Percentiles rank a stretch among this genome's conserved stretches.
These are phyloP conservation scores for Kodamaea ohmeri DNA, from an alignment of 1,139 yeast species.

Conservation along the genomic window DNA sequence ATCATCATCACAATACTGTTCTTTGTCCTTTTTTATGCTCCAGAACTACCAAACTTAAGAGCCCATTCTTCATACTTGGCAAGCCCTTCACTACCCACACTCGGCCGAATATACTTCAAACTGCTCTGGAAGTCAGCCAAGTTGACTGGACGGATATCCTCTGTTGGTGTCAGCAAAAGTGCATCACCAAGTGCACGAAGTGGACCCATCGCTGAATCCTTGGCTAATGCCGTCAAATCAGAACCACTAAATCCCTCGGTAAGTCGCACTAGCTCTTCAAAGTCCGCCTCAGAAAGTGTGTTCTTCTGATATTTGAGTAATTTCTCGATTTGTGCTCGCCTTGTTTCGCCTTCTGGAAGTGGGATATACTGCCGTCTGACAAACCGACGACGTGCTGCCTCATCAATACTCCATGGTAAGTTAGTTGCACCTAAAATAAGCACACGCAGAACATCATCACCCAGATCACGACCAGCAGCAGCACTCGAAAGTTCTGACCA, in stretches of 20 bases:
- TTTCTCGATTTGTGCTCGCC: constrained; percentile 69
- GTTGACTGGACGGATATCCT: constrained; percentile 77
- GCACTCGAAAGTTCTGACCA: constrained; percentile 95
- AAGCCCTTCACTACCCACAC: constrained; percentile 85
- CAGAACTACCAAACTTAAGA: constrained; percentile 81
- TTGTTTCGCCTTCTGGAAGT: constrained; percentile 82
- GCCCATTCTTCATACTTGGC: constrained; percentile 88
- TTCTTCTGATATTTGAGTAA: constrained; percentile 76
- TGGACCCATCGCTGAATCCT: constrained; percentile 99
- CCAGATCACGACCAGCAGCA: constrained; percentile 69
- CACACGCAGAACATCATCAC: constrained; percentile 56
- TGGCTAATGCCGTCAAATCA: constrained; percentile 91
- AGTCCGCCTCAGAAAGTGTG: constrained; percentile 62
- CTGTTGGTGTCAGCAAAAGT: constrained; percentile 78
- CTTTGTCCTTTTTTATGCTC: constrained; percentile 47
- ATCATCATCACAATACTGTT: not conserved
- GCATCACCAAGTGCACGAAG: constrained; percentile 87
- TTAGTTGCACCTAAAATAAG: constrained; percentile 94
- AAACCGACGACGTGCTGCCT: constrained; percentile 94
- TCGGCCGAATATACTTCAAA: constrained; percentile 81
- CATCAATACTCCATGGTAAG: constrained; percentile 97
- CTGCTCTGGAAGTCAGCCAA: constrained; percentile 75
- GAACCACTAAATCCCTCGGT: constrained; percentile 90
- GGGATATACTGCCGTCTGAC: constrained; percentile 94
- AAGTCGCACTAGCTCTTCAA: constrained; percentile 53